Evolutionary conservation across 169 alveolate species (phyloP), one percentile per base, ranked within the genome.

Genomic region (Miamiensis avidus): DNA sequence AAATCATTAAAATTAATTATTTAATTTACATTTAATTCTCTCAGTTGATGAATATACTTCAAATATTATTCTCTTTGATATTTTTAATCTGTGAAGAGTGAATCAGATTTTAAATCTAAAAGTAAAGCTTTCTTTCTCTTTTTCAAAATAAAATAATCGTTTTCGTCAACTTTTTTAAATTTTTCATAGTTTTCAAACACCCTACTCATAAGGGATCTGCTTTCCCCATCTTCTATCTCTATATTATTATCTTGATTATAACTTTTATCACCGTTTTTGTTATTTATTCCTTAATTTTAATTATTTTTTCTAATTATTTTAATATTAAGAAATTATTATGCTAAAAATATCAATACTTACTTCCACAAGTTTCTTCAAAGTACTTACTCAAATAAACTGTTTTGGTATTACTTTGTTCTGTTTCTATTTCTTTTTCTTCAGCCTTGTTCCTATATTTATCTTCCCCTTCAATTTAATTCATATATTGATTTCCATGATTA

Each of bases 41-140:
- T 49, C 29, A 79, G 76, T 28, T 49, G 25, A 49, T 79, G n/a
- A 25, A 49, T 29, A 65, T 79, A 79, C 73, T 79, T 79, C 29
- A 34, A 64, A 79, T 34, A 79, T 31, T 79, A 29, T 34, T 79
- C 84, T 49, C 64, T 79, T 72, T 79, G 64, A 31, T 34, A 79
- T 49, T 79, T 79, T 11, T 33, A 34, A 79, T 79, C 84, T 49
- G 75, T 49, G 65, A 79, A 79, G 0, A 79, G 49, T 64, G 34
- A 75, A 28, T 79, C 84, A 64, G 84, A 79, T 79, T 79, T 79
- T 0, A 79, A 49, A 64, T 79, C 84, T 28, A 79, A 64, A 64
- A 79, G 76, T 49, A 79, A 76, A 29, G 84, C 29, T 64, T 79
- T 79, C 64, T 34, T 74, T 65, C 84, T 79, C 73, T 49, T 79